phyloP scores from a whole-genome alignment of 2,329 filamentous ascomycete genomes.

The Monilinia vaccinii-corymbosi region DNA sequence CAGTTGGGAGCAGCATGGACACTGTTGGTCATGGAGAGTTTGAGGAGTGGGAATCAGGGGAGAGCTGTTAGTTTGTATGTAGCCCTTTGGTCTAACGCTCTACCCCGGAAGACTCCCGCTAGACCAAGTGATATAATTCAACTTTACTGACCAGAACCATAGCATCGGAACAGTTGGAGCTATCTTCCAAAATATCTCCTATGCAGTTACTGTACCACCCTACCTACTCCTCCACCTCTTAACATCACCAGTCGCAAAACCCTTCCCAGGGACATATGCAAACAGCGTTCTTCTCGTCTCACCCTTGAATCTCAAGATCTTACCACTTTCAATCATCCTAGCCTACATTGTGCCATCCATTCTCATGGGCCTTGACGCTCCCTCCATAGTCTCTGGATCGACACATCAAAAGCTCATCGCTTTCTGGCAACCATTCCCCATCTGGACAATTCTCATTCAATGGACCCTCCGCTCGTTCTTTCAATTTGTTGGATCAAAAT shows the following conservation, averaged over 20 bases:
- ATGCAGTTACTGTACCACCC: conserved; percentile 36
- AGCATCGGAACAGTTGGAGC: conserved; percentile 34
- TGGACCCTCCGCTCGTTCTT: conserved; percentile 19
- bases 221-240: conserved; percentile 36
- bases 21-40: conserved; percentile 35
- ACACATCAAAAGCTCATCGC: conserved; percentile 40
- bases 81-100: neutral
- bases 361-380: conserved; percentile 36
- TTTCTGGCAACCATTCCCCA: conserved; percentile 42
- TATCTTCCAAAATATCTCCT: conserved; percentile 35
- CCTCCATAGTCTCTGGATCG: conserved; percentile 31
- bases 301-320: conserved; percentile 21
- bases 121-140: neutral
- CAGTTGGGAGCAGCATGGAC: conserved; percentile 26
- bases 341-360: conserved; percentile 37
- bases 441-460: conserved; percentile 36
- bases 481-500: conserved; percentile 16
- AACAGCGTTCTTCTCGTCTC: conserved; percentile 25
- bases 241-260: conserved; percentile 32
- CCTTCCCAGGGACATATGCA: conserved; percentile 29
- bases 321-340: conserved; percentile 35
- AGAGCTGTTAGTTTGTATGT: conserved; percentile 35
- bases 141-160: conserved; percentile 4
- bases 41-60: conserved; percentile 35
- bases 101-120: neutral